A percentile compares a stretch with the other conserved stretches of the same genome.
Evolutionary conservation across 176 grass and related monocot genomes (phyloP).

Genomic region (Elymus sibiricus): DNA sequence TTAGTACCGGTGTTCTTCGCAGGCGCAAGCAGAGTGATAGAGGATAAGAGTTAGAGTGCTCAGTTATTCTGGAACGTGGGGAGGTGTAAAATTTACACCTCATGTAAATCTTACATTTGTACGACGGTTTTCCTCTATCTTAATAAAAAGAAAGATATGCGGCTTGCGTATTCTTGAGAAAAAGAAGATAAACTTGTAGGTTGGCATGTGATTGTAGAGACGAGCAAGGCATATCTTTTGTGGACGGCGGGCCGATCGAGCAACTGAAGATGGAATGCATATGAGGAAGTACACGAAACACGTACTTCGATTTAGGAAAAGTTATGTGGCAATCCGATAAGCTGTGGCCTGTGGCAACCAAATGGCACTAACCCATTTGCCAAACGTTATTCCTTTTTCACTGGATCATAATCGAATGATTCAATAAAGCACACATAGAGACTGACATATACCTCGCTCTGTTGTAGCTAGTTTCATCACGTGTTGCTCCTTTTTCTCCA

Average conservation of each 20-base stretch:
- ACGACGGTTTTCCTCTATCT: too few relatives aligned
- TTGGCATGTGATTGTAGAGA: background rate
- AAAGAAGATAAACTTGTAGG: too few relatives aligned
- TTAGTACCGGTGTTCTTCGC: too few relatives aligned
- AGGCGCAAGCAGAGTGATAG: too few relatives aligned
- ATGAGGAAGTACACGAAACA: background rate
- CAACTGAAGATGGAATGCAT: background rate
- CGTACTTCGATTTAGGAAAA: background rate
- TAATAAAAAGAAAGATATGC: too few relatives aligned
- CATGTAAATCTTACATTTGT: too few relatives aligned
- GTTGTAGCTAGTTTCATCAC: conserved; percentile 1
- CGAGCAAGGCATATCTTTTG: background rate
- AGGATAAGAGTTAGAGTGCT: too few relatives aligned
- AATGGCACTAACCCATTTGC: background rate
- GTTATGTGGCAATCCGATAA: background rate
- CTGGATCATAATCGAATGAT: background rate
- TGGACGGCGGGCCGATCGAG: background rate
- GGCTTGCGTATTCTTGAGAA: too few relatives aligned
- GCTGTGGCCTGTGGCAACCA: background rate
- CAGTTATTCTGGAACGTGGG: too few relatives aligned
- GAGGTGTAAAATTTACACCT: too few relatives aligned
- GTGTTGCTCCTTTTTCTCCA: background rate
- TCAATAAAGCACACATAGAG: background rate
- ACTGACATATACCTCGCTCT: background rate
- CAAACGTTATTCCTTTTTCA: conserved; percentile 7